Conservation (phyloP, 2,329 filamentous ascomycete species). For the Nemania diffusa region DNA sequence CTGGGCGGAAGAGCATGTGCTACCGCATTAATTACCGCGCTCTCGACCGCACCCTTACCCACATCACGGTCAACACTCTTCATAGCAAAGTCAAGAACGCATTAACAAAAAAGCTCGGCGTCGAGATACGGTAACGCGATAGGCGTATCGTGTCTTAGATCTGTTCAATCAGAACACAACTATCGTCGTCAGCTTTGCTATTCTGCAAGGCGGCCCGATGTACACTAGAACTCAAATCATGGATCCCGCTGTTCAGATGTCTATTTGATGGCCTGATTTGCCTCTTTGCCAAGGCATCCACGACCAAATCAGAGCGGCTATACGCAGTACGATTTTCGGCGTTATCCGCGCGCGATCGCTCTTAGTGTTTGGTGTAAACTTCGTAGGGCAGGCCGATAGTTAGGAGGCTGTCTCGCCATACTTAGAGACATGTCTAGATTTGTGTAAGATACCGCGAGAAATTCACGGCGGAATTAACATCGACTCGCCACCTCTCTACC, state of each 20-base stretch:
- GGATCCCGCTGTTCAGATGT: not conserved
- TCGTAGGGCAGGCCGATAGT: not conserved
- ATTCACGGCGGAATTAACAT: not conserved
- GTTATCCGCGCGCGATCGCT: not conserved
- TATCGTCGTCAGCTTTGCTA: not conserved
- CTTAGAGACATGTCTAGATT: not conserved
- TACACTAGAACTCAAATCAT: not conserved
- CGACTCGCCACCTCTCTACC: not conserved
- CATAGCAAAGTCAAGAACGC: conserved; percentile 74
- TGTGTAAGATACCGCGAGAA: not conserved
- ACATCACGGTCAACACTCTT: conserved; percentile 79
- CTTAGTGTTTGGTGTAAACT: not conserved
- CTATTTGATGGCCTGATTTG: not conserved
- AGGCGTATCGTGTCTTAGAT: not conserved
- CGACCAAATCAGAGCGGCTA: not conserved
- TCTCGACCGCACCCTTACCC: conserved; percentile 88
- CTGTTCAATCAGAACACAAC: not conserved
- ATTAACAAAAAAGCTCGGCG: conserved; percentile 76
- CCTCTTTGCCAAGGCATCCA: not conserved
- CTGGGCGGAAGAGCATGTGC: conserved; percentile 83
- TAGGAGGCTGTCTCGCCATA: not conserved
- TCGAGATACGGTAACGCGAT: conserved; percentile 74
- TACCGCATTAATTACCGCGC: conserved; percentile 96
- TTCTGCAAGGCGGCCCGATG: conserved; percentile 6
- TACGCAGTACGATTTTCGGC: not conserved